Evolutionary conservation across 1,139 yeast species (phyloP).

Genomic region (Geotrichum macrosporum): DNA sequence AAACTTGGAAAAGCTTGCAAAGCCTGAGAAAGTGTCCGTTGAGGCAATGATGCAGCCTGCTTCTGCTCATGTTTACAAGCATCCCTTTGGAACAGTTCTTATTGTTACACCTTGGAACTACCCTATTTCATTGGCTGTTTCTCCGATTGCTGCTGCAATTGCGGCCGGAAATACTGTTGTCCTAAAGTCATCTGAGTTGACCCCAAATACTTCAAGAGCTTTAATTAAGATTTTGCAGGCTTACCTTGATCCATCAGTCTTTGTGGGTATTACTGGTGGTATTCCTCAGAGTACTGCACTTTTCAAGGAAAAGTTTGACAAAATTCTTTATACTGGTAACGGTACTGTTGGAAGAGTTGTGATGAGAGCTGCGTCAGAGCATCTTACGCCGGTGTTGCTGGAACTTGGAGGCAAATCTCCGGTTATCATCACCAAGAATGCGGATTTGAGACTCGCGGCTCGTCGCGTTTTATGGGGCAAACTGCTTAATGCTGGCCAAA

Average conservation of each 20-base stretch:
- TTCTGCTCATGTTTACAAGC: constrained; percentile 53
- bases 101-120: constrained; percentile 84
- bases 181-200: constrained; percentile 72
- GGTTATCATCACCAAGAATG: constrained; percentile 56
- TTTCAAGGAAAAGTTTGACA: constrained; percentile 66
- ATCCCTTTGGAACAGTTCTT: constrained; percentile 73
- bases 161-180: constrained; percentile 86
- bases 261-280: constrained; percentile 70
- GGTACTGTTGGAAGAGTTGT: constrained; percentile 70
- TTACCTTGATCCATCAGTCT: constrained; percentile 52
- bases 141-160: constrained; percentile 74
- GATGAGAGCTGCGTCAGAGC: constrained; percentile 77
- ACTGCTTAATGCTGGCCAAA: constrained; percentile 80
- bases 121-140: constrained; percentile 62
- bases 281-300: constrained; percentile 64
- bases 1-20: constrained; percentile 57
- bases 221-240: constrained; percentile 53
- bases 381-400: constrained; percentile 71
- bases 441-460: constrained; percentile 49
- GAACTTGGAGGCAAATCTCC: constrained; percentile 97
- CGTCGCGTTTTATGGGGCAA: constrained; percentile 74
- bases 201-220: constrained; percentile 58
- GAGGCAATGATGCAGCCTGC: constrained; percentile 48
- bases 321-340: constrained; percentile 85
- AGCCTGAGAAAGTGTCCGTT: constrained; percentile 48